phyloP scores from a whole-genome alignment of 1,139 yeast genomes.

The Nadsonia commutata region DNA sequence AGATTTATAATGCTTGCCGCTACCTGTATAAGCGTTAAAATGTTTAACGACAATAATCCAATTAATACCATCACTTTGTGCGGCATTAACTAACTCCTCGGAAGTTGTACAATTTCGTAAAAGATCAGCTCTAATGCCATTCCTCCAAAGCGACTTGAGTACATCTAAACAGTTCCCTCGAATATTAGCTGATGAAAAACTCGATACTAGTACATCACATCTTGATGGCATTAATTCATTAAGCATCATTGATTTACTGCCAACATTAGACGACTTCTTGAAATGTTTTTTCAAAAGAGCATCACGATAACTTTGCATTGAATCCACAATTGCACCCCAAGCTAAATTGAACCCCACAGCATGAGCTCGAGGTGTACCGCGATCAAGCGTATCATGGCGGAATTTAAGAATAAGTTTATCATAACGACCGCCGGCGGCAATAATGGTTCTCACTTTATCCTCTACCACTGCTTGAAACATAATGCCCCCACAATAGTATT shows the following conservation, averaged over 20 bases:
- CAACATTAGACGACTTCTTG: conserved; percentile 16
- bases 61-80: conserved; percentile 53
- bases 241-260: conserved; percentile 4
- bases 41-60: conserved; percentile 70
- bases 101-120: conserved; percentile 33
- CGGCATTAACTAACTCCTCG: conserved; percentile 57
- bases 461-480: conserved; percentile 81
- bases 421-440: conserved; percentile 90
- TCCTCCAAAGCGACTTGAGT: conserved; percentile 52
- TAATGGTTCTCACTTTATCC: conserved; percentile 28
- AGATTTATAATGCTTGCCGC: conserved; percentile 46
- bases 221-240: conserved; percentile 23
- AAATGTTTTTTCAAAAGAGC: conserved; percentile 10
- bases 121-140: conserved; percentile 59
- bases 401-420: conserved; percentile 55
- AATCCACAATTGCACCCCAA: conserved; percentile 40
- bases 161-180: conserved; percentile 50
- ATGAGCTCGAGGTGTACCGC: conserved; percentile 29
- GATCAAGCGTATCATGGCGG: conserved; percentile 34
- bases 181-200: conserved; percentile 34
- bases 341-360: conserved; percentile 82
- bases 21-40: conserved; percentile 22
- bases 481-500: conserved; percentile 63
- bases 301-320: conserved; percentile 29
- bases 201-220: conserved; percentile 69